A percentile compares a stretch with the other conserved stretches of the same genome.
Evolutionary conservation across 495 filamentous ascomycete species (phyloP).

Genomic region (Staphylotrichum tortipilum): DNA sequence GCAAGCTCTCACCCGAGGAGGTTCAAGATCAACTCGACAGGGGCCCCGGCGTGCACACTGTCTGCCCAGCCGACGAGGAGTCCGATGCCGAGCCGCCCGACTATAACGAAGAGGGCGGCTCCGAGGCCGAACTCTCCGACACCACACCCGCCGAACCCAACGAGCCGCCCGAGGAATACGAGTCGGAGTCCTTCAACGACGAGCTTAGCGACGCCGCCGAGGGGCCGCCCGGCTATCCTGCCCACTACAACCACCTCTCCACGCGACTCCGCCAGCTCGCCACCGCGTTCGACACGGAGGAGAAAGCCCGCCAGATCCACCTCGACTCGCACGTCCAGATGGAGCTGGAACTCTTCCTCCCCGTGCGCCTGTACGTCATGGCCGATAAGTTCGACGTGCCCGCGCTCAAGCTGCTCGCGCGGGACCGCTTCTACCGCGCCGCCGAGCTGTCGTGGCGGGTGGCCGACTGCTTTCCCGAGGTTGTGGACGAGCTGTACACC

Average conservation of each 20-base stretch:
- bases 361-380: constrained; percentile 35
- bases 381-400: constrained; percentile 36
- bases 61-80: not conserved
- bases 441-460: constrained; percentile 17
- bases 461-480: constrained; percentile 20
- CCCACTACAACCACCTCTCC: too few relatives aligned
- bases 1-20: not conserved
- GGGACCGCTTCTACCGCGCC: constrained; percentile 26
- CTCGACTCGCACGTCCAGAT: not conserved
- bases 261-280: too few relatives aligned
- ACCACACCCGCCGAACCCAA: not conserved
- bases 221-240: too few relatives aligned
- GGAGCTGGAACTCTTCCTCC: constrained; percentile 18
- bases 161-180: constrained; percentile 3
- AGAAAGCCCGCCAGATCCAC: not conserved
- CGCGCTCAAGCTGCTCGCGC: constrained; percentile 26
- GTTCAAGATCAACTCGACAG: not conserved
- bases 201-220: too few relatives aligned
- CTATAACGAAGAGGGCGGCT: not conserved
- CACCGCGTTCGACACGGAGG: not conserved
- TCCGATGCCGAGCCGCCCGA: too few relatives aligned
- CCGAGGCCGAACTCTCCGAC: not conserved
- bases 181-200: too few relatives aligned
- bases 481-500: constrained; percentile 27
- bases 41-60: not conserved